These are phyloP conservation scores for Fusarium continuum DNA, from an alignment of 2,329 filamentous ascomycete species.

Conservation along the genomic window DNA sequence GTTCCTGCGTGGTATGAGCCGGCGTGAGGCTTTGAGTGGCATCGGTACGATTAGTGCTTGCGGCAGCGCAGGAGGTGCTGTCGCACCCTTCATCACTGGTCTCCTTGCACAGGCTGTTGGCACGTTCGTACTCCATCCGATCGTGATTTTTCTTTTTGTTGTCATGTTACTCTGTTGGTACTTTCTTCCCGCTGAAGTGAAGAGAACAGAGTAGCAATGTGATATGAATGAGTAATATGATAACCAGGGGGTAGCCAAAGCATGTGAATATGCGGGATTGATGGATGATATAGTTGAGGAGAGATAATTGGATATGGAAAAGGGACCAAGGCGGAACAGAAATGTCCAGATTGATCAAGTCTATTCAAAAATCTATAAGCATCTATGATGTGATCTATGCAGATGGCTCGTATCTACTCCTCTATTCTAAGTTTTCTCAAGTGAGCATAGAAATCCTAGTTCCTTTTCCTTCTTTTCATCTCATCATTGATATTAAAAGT, in stretches of 20 bases:
- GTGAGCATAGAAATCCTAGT: background rate
- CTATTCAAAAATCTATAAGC: slow-evolving; percentile 24
- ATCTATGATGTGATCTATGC: slow-evolving; percentile 18
- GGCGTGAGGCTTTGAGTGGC: slow-evolving; percentile 68
- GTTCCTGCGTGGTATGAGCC: slow-evolving; percentile 68
- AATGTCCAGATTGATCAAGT: background rate
- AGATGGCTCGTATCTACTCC: slow-evolving; percentile 16
- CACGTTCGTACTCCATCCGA: slow-evolving; percentile 72
- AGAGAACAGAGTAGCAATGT: slow-evolving; percentile 61
- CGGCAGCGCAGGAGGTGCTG: slow-evolving; percentile 73
- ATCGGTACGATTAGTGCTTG: slow-evolving; percentile 75
- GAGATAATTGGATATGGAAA: background rate
- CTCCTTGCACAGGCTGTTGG: slow-evolving; percentile 69
- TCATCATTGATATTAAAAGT: slow-evolving; percentile 13
- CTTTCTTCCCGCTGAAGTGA: slow-evolving; percentile 62
- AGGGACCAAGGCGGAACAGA: background rate
- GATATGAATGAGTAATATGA: background rate
- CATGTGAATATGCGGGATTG: no score
- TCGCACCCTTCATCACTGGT: slow-evolving; percentile 73
- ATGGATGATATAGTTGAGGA: no score
- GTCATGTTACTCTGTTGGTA: slow-evolving; percentile 75
- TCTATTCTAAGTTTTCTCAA: slow-evolving; percentile 26
- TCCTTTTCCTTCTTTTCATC: background rate
- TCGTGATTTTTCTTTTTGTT: slow-evolving; percentile 71
- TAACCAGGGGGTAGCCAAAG: no score